Conservation (phyloP, 306 rosid genomes). For the Carpinus viminea region DNA sequence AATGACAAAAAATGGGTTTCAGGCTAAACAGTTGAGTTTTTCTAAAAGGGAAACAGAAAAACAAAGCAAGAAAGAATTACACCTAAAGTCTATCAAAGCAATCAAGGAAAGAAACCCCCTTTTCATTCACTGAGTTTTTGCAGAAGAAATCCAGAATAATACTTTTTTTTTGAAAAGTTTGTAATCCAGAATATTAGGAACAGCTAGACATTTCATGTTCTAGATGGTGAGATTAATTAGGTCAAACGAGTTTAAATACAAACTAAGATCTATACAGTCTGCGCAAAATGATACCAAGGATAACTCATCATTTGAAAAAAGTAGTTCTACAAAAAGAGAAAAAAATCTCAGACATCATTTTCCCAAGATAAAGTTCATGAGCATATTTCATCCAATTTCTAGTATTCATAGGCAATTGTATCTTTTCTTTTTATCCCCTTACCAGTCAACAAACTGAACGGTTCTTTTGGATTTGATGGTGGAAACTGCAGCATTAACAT, state of each 20-base stretch:
- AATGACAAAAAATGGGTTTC: background rate
- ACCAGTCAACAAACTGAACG: slow-evolving; percentile 99
- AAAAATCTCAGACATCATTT: background rate
- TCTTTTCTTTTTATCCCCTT: background rate
- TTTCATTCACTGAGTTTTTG: background rate
- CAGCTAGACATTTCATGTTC: background rate
- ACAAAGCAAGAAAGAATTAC: background rate
- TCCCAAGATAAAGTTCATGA: background rate
- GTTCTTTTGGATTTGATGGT: slow-evolving; percentile 95
- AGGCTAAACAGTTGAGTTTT: background rate
- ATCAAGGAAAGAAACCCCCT: background rate
- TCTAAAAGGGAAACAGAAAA: background rate
- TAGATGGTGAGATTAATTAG: background rate
- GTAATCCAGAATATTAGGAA: background rate
- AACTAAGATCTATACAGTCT: background rate
- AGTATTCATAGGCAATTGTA: background rate
- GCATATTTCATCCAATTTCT: background rate
- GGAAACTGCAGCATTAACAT: slow-evolving; percentile 93
- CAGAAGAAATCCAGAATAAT: background rate
- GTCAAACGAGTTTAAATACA: background rate
- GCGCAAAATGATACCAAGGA: background rate
- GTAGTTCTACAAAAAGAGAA: background rate
- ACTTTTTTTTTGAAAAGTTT: too few relatives aligned
- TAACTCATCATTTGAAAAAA: background rate
- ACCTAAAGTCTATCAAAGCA: background rate